Percentiles rank a stretch among this genome's conserved stretches.
These are phyloP conservation scores for Vaccinium myrtillus DNA, from an alignment of 148 eudicot genomes.

Conservation along the genomic window DNA sequence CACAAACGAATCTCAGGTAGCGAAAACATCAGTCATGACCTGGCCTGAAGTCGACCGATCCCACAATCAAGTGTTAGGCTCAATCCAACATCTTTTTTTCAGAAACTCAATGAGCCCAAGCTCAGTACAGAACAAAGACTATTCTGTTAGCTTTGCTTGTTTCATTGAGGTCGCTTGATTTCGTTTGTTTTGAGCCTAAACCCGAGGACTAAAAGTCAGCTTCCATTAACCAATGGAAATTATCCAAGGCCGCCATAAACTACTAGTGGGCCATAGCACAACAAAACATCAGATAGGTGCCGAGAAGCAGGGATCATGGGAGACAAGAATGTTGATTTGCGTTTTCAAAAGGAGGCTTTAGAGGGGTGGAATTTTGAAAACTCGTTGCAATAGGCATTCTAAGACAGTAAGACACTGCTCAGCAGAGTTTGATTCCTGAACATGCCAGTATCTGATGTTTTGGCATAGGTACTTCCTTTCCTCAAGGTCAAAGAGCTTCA, in stretches of 20 bases:
- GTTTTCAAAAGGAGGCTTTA: constrained; percentile 5
- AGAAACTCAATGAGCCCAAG: neutral
- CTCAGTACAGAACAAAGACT: neutral
- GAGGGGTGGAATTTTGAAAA: neutral
- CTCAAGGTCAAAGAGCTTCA: constrained; percentile 2
- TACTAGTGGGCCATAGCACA: neutral
- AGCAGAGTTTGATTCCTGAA: constrained; percentile 1
- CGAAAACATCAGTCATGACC: neutral
- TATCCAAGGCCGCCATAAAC: neutral
- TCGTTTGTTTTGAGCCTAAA: neutral
- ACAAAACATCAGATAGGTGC: constrained; percentile 2
- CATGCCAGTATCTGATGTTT: constrained; percentile 19
- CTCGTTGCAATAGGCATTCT: constrained; percentile 17
- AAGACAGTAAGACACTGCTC: neutral
- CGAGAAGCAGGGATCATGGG: neutral
- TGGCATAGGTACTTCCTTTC: constrained; percentile 1
- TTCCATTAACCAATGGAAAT: neutral
- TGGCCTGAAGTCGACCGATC: neutral
- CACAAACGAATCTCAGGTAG: neutral
- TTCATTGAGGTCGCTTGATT: neutral
- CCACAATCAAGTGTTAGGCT: neutral
- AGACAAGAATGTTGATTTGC: constrained; percentile 7
- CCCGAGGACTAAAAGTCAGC: neutral
- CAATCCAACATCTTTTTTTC: constrained; percentile 5
- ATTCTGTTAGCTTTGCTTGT: neutral